These are phyloP conservation scores for Picea glauca DNA, from an alignment of 75 land plant genomes.

Conservation along the genomic window DNA sequence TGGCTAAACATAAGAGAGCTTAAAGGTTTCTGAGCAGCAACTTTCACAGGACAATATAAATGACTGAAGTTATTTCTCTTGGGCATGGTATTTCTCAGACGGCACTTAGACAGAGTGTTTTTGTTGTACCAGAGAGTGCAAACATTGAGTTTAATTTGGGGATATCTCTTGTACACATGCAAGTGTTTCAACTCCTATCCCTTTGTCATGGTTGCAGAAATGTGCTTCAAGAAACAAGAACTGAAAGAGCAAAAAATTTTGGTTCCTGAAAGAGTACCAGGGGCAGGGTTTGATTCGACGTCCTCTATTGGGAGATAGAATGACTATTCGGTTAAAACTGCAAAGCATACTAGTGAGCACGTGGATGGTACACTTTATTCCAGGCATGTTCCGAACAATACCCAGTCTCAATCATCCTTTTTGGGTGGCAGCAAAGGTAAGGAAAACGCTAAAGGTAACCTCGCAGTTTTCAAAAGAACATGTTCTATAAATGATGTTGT, in stretches of 20 bases:
- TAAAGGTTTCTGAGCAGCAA: constrained; percentile 16
- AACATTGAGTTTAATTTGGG: constrained; percentile 7
- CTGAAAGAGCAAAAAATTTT: not conserved
- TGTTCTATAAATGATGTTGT: constrained; percentile 18
- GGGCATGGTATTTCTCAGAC: constrained; percentile 1
- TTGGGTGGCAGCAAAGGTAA: constrained; percentile 15
- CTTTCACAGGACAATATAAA: constrained; percentile 3
- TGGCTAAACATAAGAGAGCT: constrained; percentile 7
- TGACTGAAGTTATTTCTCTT: constrained; percentile 6
- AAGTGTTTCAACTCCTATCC: constrained; percentile 16
- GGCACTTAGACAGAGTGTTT: constrained; percentile 1
- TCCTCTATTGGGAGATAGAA: not conserved
- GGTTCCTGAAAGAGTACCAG: constrained; percentile 1
- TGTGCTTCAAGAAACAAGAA: constrained; percentile 17
- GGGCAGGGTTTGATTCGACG: constrained; percentile 9
- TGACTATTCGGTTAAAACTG: not conserved
- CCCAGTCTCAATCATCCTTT: constrained; percentile 11
- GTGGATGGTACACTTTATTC: constrained; percentile 1
- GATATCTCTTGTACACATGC: constrained; percentile 5
- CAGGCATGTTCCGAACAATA: not conserved
- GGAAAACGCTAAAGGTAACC: constrained; percentile 11
- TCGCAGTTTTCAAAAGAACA: constrained; percentile 17
- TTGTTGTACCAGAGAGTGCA: not conserved
- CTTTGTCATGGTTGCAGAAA: constrained; percentile 44
- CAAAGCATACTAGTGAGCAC: not conserved